Evolutionary conservation across 305 asterid genomes (phyloP).

Genomic region (Fraxinus angustifolia): DNA sequence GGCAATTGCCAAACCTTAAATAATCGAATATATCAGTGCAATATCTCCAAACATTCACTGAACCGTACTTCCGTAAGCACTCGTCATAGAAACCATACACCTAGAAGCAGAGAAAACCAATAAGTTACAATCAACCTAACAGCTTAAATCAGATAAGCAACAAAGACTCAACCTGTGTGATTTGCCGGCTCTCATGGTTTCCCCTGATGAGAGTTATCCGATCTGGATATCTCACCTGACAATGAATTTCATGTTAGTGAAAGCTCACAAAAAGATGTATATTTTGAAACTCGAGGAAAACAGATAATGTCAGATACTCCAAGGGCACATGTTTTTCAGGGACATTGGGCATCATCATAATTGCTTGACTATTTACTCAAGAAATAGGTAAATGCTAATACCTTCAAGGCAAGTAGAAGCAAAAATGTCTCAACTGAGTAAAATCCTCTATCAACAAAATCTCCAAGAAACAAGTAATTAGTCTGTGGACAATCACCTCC

Average conservation of each 20-base stretch:
- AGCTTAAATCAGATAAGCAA: conserved; percentile 18
- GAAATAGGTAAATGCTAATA: conserved; percentile 29
- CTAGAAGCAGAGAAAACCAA: conserved; percentile 39
- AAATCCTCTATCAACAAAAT: conserved; percentile 94
- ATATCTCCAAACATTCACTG: conserved; percentile 95
- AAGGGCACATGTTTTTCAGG: background rate
- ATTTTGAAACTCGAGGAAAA: conserved; percentile 4
- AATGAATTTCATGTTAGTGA: conserved; percentile 31
- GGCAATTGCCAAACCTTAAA: conserved; percentile 58
- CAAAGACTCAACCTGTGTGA: conserved; percentile 70
- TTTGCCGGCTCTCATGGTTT: conserved; percentile 97
- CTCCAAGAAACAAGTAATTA: conserved; percentile 95
- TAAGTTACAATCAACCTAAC: conserved; percentile 15
- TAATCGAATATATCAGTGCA: conserved; percentile 97
- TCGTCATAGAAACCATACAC: conserved; percentile 98
- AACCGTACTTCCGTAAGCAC: conserved; percentile 90
- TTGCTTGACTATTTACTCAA: conserved; percentile 5
- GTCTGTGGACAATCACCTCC: conserved; percentile 96
- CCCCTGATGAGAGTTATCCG: conserved; percentile 96
- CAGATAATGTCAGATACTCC: conserved; percentile 5
- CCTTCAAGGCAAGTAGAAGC: conserved; percentile 95
- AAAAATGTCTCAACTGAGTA: conserved; percentile 96
- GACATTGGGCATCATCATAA: background rate
- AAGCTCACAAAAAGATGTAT: background rate
- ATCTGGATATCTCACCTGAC: conserved; percentile 94